Conservation (phyloP, 352 stramenopile species). For the Aphanomyces invadans region DNA sequence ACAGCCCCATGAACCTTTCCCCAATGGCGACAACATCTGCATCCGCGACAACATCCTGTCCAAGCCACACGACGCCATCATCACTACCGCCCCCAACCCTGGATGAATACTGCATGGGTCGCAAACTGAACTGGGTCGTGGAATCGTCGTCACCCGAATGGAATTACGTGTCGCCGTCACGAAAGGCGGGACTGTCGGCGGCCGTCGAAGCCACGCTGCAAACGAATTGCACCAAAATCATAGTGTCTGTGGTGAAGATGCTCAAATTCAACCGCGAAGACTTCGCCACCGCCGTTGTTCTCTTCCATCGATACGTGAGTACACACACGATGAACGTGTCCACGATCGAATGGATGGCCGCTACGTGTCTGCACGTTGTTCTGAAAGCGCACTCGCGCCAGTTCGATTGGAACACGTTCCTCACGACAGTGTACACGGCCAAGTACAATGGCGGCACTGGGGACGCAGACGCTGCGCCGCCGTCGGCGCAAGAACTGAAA, state of each 20-base stretch:
- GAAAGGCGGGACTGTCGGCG: slow-evolving; percentile 44
- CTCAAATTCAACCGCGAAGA: slow-evolving; percentile 62
- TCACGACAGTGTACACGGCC: slow-evolving; percentile 60
- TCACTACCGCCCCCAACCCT: too few species aligned
- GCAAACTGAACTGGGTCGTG: slow-evolving; percentile 70
- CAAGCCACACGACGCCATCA: too few species aligned
- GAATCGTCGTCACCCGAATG: slow-evolving; percentile 32
- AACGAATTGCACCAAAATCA: slow-evolving; percentile 50
- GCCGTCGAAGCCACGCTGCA: slow-evolving; percentile 59
- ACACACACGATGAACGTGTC: slow-evolving; percentile 56
- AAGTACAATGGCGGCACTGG: slow-evolving; percentile 34
- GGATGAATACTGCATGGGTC: slow-evolving; percentile 66
- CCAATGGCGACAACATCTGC: too few species aligned
- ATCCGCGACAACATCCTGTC: too few species aligned
- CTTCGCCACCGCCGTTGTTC: slow-evolving; percentile 62
- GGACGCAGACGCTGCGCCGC: slow-evolving; percentile 25
- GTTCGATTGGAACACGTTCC: slow-evolving; percentile 52
- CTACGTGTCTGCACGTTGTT: slow-evolving; percentile 64
- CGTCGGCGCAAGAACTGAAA: slow-evolving; percentile 34
- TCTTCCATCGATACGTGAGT: slow-evolving; percentile 69
- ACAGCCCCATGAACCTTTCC: too few species aligned
- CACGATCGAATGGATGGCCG: slow-evolving; percentile 58
- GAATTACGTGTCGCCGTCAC: slow-evolving; percentile 49
- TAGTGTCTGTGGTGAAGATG: slow-evolving; percentile 53
- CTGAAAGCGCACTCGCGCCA: slow-evolving; percentile 62